A percentile compares a stretch with the other conserved stretches of the same genome.
Conservation (phyloP, 2,329 filamentous ascomycete genomes). For the Talaromyces amestolkiae region DNA sequence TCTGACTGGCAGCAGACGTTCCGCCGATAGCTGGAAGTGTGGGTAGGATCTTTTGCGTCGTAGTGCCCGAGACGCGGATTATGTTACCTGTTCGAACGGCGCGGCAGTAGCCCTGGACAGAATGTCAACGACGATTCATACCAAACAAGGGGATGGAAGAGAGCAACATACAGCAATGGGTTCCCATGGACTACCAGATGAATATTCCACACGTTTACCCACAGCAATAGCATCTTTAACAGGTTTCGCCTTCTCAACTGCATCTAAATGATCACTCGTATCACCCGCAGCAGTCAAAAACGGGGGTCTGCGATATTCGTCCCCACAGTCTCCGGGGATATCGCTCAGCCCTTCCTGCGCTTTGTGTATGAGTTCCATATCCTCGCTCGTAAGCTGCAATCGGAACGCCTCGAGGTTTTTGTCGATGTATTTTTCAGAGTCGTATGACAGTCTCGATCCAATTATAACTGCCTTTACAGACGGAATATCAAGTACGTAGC, state of each 20-base stretch:
- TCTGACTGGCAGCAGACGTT: not conserved
- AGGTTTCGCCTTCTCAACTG: not conserved
- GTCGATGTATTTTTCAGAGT: constrained; percentile 1
- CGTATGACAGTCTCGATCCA: not conserved
- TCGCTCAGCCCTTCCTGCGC: not conserved
- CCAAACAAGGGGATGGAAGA: not conserved
- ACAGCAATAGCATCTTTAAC: not conserved
- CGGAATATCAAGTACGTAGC: constrained; percentile 3
- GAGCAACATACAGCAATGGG: not conserved
- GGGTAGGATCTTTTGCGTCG: not conserved
- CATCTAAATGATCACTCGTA: not conserved
- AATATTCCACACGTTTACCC: not conserved
- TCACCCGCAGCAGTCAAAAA: constrained; percentile 8
- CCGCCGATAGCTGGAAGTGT: not conserved
- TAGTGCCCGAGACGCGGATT: not conserved
- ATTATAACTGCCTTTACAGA: constrained; percentile 3
- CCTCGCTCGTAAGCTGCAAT: not conserved
- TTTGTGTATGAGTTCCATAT: not conserved
- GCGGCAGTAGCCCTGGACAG: not conserved
- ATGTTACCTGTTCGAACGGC: not conserved
- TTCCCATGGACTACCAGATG: not conserved
- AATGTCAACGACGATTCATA: not conserved
- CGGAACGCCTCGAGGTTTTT: not conserved
- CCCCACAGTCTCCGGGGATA: not conserved
- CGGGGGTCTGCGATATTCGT: constrained; percentile 5